Evolutionary conservation across 1,284 basidiomycete species (phyloP).

Genomic region (Mycena sp.): DNA sequence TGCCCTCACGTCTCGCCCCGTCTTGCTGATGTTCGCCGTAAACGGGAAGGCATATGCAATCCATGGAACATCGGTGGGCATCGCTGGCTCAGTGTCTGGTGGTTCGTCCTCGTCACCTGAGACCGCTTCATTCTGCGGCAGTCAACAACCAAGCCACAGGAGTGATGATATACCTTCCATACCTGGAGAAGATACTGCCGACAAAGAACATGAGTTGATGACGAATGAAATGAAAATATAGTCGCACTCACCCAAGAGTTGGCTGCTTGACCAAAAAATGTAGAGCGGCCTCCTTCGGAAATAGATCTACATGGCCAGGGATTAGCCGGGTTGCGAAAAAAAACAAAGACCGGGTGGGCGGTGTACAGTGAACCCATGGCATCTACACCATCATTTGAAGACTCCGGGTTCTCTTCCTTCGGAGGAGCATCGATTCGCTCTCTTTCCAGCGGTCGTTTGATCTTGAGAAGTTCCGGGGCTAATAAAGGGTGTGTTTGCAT

Average conservation of each 20-base stretch:
- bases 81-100: slow-evolving; percentile 46
- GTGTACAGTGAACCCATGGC: slow-evolving; percentile 72
- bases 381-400: slow-evolving; percentile 60
- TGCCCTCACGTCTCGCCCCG: slow-evolving; percentile 52
- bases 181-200: slow-evolving; percentile 58
- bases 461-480: slow-evolving; percentile 64
- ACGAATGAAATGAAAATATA: not conserved
- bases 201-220: not conserved
- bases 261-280: slow-evolving; percentile 71
- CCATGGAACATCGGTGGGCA: slow-evolving; percentile 66
- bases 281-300: slow-evolving; percentile 65
- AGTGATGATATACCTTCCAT: slow-evolving; percentile 22
- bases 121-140: slow-evolving; percentile 62
- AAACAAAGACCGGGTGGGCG: too few relatives aligned
- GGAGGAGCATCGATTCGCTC: slow-evolving; percentile 52
- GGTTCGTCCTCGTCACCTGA: slow-evolving; percentile 61
- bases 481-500: slow-evolving; percentile 63
- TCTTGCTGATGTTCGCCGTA: slow-evolving; percentile 50
- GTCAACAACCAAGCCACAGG: slow-evolving; percentile 23
- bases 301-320: slow-evolving; percentile 54
- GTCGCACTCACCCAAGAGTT: slow-evolving; percentile 68
- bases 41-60: slow-evolving; percentile 69
- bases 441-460: slow-evolving; percentile 72
- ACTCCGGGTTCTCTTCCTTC: slow-evolving; percentile 57
- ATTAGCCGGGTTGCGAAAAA: slow-evolving; percentile 17